Evolutionary conservation across 139 green algal genomes (phyloP).

Genomic region (Pseudopediastrum boryanum): DNA sequence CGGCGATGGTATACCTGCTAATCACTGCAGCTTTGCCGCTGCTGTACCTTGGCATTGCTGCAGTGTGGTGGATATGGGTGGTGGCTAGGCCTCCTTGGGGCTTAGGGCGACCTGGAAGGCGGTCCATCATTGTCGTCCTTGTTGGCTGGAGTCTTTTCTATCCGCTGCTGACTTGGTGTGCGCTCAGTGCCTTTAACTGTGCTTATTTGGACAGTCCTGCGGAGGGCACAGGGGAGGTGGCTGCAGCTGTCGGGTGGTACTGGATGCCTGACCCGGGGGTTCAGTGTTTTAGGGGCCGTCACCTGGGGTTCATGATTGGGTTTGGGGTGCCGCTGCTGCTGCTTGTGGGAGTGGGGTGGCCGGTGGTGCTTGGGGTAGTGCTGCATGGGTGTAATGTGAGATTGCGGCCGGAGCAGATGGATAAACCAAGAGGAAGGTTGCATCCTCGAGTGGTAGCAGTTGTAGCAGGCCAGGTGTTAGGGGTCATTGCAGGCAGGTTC

Average conservation of each 20-base stretch:
- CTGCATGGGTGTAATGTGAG: too few species aligned
- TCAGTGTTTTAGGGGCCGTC: conserved; percentile 42
- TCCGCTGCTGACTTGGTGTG: conserved; percentile 28
- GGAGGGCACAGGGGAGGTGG: background rate
- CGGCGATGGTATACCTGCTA: conserved; percentile 18
- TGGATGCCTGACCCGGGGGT: conserved; percentile 42
- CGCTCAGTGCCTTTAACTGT: conserved; percentile 26
- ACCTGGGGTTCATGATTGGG: conserved; percentile 44
- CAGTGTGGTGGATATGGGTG: background rate
- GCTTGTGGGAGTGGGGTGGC: conserved; percentile 41
- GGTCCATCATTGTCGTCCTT: conserved; percentile 22
- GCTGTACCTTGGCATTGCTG: conserved; percentile 18
- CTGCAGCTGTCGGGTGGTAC: conserved; percentile 17
- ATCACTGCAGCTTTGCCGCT: conserved; percentile 24
- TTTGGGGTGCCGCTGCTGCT: conserved; percentile 45
- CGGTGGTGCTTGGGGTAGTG: conserved; percentile 26
- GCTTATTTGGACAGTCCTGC: conserved; percentile 6
- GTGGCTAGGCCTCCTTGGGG: too few species aligned
- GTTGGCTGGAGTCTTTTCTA: conserved; percentile 32
- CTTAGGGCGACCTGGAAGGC: conserved; percentile 1
- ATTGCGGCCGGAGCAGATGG: too few species aligned
- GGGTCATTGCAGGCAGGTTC: too few species aligned
- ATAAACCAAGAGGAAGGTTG: too few species aligned
- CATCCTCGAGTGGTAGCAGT: too few species aligned
- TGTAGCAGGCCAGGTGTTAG: too few species aligned